These are phyloP conservation scores for Mortierella sp. DNA, from an alignment of 371 early-diverging fungal genomes.

Conservation along the genomic window DNA sequence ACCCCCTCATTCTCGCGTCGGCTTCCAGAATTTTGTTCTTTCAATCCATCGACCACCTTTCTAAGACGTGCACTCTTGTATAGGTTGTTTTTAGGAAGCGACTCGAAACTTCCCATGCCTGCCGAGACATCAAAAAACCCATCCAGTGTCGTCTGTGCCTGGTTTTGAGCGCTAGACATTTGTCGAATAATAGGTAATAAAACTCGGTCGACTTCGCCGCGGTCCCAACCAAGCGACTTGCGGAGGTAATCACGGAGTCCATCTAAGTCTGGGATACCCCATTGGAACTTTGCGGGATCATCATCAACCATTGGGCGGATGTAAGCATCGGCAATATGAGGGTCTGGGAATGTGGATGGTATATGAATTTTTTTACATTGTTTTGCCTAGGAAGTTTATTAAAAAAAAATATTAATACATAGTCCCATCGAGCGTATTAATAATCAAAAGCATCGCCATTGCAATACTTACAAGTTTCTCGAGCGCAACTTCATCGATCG, in stretches of 20 bases:
- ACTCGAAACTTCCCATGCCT: conserved; percentile 36
- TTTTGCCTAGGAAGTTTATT: conserved; percentile 22
- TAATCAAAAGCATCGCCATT: neutral
- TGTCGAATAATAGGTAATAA: conserved; percentile 86
- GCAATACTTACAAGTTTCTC: conserved; percentile 73
- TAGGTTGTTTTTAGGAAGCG: conserved; percentile 22
- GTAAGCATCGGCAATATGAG: conserved; percentile 84
- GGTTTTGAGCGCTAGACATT: conserved; percentile 59
- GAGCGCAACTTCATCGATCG: conserved; percentile 64
- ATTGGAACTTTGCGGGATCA: conserved; percentile 74
- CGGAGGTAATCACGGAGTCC: conserved; percentile 74
- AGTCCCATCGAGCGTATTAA: neutral
- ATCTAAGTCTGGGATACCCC: conserved; percentile 91
- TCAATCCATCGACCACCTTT: conserved; percentile 52
- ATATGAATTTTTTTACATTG: conserved; percentile 45
- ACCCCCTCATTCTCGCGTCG: neutral
- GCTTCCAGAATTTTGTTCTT: conserved; percentile 47
- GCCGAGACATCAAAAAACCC: conserved; percentile 57
- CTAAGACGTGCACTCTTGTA: conserved; percentile 63
- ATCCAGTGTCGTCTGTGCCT: conserved; percentile 62
- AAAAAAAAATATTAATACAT: neutral
- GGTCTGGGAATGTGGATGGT: conserved; percentile 79
- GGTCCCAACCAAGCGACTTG: conserved; percentile 67
- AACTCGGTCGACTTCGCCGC: conserved; percentile 68
- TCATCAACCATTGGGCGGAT: conserved; percentile 83